Percentiles rank a stretch among this genome's conserved stretches.
Conservation (phyloP, 2,329 filamentous ascomycete genomes). For the Fusarium bulbicola region DNA sequence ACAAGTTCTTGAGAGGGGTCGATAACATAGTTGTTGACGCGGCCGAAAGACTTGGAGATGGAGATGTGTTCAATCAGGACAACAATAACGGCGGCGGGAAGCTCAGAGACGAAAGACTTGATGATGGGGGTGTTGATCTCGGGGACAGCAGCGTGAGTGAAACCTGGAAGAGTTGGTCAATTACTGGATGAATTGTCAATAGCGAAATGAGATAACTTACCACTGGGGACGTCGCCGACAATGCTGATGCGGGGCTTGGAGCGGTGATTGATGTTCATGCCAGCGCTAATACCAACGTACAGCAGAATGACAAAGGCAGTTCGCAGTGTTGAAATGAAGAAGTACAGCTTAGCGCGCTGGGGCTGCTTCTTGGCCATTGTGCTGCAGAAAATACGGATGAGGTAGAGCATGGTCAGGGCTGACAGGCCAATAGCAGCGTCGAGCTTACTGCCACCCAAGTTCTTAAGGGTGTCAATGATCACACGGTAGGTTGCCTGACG, state of each 20-base stretch:
- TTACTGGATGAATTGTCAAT: neutral
- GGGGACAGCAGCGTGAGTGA: conserved; percentile 75
- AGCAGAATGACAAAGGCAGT: conserved; percentile 84
- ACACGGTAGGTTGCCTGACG: conserved; percentile 58
- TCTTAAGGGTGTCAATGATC: conserved; percentile 61
- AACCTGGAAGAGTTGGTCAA: conserved; percentile 56
- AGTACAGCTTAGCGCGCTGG: conserved; percentile 73
- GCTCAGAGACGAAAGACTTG: conserved; percentile 68
- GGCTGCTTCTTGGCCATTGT: conserved; percentile 74
- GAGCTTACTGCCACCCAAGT: conserved; percentile 60
- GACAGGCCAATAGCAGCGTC: conserved; percentile 80
- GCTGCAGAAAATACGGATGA: conserved; percentile 70
- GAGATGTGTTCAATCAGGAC: conserved; percentile 84
- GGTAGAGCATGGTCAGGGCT: conserved; percentile 73
- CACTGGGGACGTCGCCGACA: conserved; percentile 74
- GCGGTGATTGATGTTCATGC: conserved; percentile 69
- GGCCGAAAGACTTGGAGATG: conserved; percentile 83
- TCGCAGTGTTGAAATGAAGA: conserved; percentile 80
- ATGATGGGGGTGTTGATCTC: conserved; percentile 69
- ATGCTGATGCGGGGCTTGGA: conserved; percentile 69
- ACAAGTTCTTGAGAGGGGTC: conserved; percentile 83
- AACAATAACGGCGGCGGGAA: conserved; percentile 80
- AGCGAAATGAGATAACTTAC: conserved; percentile 47
- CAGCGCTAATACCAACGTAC: conserved; percentile 80
- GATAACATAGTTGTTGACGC: conserved; percentile 83